Conservation (phyloP, 1,284 basidiomycete genomes). For the Stygiomarasmius scandens region DNA sequence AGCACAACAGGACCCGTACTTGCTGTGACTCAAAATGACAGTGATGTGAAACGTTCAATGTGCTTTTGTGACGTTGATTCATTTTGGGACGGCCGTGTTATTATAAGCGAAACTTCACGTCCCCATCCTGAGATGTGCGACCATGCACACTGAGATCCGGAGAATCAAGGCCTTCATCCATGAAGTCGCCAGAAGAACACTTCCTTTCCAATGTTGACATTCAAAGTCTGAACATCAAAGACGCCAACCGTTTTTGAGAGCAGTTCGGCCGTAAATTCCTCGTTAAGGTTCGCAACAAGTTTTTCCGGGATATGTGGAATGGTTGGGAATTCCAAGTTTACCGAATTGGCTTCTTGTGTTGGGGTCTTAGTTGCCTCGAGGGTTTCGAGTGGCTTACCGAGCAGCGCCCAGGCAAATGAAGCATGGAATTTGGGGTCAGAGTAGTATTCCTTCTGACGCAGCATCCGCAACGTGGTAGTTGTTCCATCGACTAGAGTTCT, state of each 20-base stretch:
- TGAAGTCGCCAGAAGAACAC: slow-evolving; percentile 48
- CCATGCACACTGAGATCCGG: too few relatives aligned
- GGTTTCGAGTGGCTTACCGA: slow-evolving; percentile 23
- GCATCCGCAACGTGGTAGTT: slow-evolving; percentile 50
- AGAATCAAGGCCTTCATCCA: slow-evolving; percentile 24
- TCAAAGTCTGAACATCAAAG: slow-evolving; percentile 56
- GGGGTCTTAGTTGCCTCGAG: background rate
- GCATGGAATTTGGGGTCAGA: slow-evolving; percentile 74
- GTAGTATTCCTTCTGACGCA: slow-evolving; percentile 78
- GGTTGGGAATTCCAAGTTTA: slow-evolving; percentile 37
- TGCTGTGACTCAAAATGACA: too few relatives aligned
- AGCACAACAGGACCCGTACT: too few relatives aligned
- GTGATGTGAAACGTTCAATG: too few relatives aligned
- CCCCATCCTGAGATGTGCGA: too few relatives aligned
- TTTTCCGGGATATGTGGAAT: slow-evolving; percentile 54
- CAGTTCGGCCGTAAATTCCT: slow-evolving; percentile 43
- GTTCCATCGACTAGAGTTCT: slow-evolving; percentile 52
- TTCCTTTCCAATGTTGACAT: slow-evolving; percentile 68
- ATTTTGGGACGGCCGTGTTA: too few relatives aligned
- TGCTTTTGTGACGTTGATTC: too few relatives aligned
- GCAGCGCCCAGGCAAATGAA: slow-evolving; percentile 80
- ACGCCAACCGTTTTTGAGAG: slow-evolving; percentile 45
- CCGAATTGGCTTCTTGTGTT: background rate
- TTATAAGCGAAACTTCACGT: too few relatives aligned
- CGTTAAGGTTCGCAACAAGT: slow-evolving; percentile 51